phyloP scores from a whole-genome alignment of 306 rosid genomes.

The Vigna nakashimae region DNA sequence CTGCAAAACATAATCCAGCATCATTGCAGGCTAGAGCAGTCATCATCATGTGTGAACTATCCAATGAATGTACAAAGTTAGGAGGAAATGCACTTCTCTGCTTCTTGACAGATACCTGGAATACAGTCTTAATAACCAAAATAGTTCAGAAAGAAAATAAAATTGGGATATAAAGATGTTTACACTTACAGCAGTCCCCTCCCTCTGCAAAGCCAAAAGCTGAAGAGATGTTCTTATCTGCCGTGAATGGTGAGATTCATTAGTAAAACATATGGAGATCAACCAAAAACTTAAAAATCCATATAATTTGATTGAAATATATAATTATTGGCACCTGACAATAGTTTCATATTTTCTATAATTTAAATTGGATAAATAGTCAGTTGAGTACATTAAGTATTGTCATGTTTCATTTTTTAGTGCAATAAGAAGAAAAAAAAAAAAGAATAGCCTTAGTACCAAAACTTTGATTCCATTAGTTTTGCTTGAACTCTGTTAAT shows the following conservation, averaged over 20 bases:
- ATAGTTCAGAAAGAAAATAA: conserved; percentile 33
- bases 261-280: conserved; percentile 7
- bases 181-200: conserved; percentile 64
- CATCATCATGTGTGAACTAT: conserved; percentile 92
- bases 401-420: too few species aligned
- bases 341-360: not conserved
- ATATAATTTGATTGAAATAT: not conserved
- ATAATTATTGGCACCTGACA: not conserved
- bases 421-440: too few species aligned
- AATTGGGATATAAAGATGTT: not conserved
- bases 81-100: conserved; percentile 94
- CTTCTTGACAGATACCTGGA: conserved; percentile 73
- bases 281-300: not conserved
- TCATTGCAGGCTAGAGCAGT: conserved; percentile 90
- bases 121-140: conserved; percentile 24
- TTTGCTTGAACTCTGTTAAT: too few species aligned
- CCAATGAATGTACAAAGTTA: conserved; percentile 85
- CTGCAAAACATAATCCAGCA: conserved; percentile 87
- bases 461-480: too few species aligned
- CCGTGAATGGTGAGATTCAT: conserved; percentile 49
- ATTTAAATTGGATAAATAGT: not conserved
- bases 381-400: too few species aligned
- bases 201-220: conserved; percentile 79
- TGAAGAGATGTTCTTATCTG: conserved; percentile 87
- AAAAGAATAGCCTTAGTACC: too few species aligned